These are phyloP conservation scores for Lentinus polychrous DNA, from an alignment of 1,284 basidiomycete species.

Conservation along the genomic window DNA sequence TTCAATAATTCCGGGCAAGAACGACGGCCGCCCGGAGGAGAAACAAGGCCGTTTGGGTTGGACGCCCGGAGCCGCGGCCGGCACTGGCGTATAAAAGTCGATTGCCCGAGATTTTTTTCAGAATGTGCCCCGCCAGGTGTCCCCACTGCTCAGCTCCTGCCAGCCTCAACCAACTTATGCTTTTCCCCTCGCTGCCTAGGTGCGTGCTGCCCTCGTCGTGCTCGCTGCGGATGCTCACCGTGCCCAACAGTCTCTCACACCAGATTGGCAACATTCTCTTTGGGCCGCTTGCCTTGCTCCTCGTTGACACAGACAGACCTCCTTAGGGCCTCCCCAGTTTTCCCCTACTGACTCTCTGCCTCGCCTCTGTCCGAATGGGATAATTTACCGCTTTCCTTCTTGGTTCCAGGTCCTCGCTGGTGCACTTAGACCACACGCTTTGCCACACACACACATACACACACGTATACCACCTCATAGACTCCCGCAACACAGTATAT, in stretches of 20 bases:
- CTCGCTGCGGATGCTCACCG: conserved; percentile 10
- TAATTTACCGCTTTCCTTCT: conserved; percentile 36
- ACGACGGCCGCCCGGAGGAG: no score
- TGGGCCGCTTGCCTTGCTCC: conserved; percentile 51
- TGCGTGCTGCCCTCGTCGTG: conserved; percentile 13
- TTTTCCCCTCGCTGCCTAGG: conserved; percentile 19
- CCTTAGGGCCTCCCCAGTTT: conserved; percentile 45
- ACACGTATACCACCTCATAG: conserved; percentile 2
- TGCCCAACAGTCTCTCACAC: conserved; percentile 32
- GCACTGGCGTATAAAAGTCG: no score
- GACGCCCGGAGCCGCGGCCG: no score
- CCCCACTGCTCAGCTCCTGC: no score
- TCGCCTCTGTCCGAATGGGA: conserved; percentile 47
- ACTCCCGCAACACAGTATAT: conserved; percentile 8
- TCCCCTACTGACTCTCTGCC: conserved; percentile 9
- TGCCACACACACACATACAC: conserved; percentile 22
- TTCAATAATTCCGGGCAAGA: no score
- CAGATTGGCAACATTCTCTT: conserved; percentile 52
- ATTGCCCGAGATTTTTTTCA: no score
- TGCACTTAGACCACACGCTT: conserved; percentile 13
- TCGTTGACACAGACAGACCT: conserved; percentile 67
- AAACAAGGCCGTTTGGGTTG: no score
- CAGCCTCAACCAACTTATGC: conserved; percentile 16
- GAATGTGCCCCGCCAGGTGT: no score
- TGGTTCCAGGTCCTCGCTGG: conserved; percentile 32